Conservation (phyloP, 2,329 filamentous ascomycete species). For the Fusarium multiceps region DNA sequence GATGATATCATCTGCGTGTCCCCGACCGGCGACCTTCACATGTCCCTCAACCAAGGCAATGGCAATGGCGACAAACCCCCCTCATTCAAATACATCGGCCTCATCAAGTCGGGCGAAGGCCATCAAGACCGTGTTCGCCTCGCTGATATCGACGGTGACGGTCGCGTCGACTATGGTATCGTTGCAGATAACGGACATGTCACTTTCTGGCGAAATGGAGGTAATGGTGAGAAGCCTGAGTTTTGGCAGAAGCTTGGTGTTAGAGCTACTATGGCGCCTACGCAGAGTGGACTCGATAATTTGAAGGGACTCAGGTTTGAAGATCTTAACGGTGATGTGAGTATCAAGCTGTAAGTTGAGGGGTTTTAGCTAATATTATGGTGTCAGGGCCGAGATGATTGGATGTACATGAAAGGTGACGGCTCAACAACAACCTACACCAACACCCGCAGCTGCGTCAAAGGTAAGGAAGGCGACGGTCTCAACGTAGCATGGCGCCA, state of each 20-base stretch:
- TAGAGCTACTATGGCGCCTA: not conserved
- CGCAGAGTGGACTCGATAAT: not conserved
- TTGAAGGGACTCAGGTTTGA: conserved; percentile 16
- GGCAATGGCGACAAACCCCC: conserved; percentile 1
- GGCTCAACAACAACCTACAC: conserved; percentile 39
- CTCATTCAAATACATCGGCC: not conserved
- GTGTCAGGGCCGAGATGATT: conserved; percentile 36
- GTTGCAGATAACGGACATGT: conserved; percentile 43
- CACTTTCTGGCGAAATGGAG: conserved; percentile 50
- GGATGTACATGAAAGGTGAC: conserved; percentile 36
- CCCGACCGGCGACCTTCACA: not conserved
- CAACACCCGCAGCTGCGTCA: conserved; percentile 38
- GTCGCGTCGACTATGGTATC: conserved; percentile 50
- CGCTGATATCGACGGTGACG: conserved; percentile 46
- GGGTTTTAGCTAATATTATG: rapidly evolving
- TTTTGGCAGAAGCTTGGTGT: conserved; percentile 51
- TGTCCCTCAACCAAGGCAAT: conserved; percentile 1
- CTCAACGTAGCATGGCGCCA: conserved; percentile 40
- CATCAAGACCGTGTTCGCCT: conserved; percentile 40
- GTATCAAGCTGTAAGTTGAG: not conserved
- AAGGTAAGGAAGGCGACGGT: conserved; percentile 34
- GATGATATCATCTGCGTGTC: conserved; percentile 1
- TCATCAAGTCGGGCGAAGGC: conserved; percentile 6
- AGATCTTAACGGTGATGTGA: conserved; percentile 34
- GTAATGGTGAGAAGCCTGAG: conserved; percentile 41